Percentiles rank a stretch among this genome's conserved stretches.
Conservation (phyloP, 345 rosid genomes). For the Brassica napus region DNA sequence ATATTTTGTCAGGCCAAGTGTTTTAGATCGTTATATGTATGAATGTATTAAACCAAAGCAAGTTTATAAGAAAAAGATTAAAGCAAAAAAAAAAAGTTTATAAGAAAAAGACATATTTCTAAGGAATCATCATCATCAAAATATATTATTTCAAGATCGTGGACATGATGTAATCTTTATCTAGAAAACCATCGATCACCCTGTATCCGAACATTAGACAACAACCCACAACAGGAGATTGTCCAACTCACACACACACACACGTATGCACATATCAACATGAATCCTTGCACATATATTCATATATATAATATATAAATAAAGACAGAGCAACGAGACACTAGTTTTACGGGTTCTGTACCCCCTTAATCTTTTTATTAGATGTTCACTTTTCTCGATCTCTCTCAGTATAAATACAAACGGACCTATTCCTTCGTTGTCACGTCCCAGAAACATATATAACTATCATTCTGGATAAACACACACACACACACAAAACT, state of each 20-base stretch:
- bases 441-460: constrained; percentile 16
- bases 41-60: neutral
- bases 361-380: constrained; percentile 39
- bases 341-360: constrained; percentile 27
- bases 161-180: constrained; percentile 19
- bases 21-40: neutral
- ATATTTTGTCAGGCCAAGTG: neutral
- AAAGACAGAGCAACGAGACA: neutral
- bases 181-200: constrained; percentile 1
- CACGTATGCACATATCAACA: constrained; percentile 26
- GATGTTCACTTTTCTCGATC: constrained; percentile 41
- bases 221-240: constrained; percentile 17
- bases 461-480: neutral
- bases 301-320: neutral
- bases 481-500: neutral
- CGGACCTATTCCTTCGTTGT: constrained; percentile 31
- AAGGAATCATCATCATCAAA: neutral
- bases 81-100: no score
- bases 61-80: no score
- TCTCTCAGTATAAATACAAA: constrained; percentile 34
- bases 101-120: no score
- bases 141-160: neutral
- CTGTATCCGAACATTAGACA: constrained; percentile 21
- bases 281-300: constrained; percentile 6
- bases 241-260: constrained; percentile 2